Evolutionary conservation across 495 filamentous ascomycete genomes (phyloP).

Genomic region (Podospora pseudopauciseta): DNA sequence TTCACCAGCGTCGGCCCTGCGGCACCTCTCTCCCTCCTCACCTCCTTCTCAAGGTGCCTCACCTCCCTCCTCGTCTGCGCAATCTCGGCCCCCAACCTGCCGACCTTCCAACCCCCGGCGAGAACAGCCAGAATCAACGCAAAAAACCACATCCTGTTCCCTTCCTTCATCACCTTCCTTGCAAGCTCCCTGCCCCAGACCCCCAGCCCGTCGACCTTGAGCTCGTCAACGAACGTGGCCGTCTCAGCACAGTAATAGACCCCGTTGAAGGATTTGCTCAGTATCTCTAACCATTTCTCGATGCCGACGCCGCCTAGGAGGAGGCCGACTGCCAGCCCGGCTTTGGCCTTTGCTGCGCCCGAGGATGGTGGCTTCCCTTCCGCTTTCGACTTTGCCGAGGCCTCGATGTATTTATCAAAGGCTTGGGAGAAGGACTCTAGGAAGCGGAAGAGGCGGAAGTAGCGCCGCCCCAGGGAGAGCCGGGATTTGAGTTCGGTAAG

Average conservation of each 20-base stretch:
- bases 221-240: background rate
- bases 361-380: background rate
- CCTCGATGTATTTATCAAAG: conserved; percentile 19
- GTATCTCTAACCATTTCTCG: background rate
- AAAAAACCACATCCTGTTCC: conserved; percentile 64
- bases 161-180: conserved; percentile 43
- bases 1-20: background rate
- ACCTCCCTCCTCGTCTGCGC: conserved; percentile 10
- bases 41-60: conserved; percentile 3
- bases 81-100: conserved; percentile 20
- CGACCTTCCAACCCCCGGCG: conserved; percentile 25
- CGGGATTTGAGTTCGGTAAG: conserved; percentile 30
- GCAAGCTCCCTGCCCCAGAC: conserved; percentile 6
- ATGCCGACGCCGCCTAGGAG: background rate
- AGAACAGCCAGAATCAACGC: conserved; percentile 41
- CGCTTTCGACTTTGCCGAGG: background rate
- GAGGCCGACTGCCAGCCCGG: background rate
- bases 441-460: conserved; percentile 61
- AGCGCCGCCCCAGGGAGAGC: conserved; percentile 47
- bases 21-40: conserved; percentile 11
- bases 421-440: conserved; percentile 56
- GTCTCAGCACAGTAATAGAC: background rate
- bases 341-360: background rate
- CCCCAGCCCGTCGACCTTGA: background rate
- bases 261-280: background rate